A percentile compares a stretch with the other conserved stretches of the same genome.
Conservation (phyloP, 2,329 filamentous ascomycete genomes). For the Remersonia thermophila region DNA sequence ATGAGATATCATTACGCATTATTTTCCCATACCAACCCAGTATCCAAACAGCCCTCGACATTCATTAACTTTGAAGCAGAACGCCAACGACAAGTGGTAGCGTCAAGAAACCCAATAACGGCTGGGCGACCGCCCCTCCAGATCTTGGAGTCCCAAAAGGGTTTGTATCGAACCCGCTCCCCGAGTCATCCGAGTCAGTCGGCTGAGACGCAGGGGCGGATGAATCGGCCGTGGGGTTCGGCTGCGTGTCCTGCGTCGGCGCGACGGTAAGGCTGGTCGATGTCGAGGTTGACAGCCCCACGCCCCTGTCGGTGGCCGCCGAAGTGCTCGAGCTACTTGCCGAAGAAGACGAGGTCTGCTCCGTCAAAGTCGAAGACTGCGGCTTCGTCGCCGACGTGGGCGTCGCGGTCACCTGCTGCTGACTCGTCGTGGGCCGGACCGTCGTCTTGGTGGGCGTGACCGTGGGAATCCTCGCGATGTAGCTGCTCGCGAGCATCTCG, state of each 20-base stretch:
- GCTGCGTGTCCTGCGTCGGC: background rate
- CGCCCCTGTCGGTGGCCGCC: background rate
- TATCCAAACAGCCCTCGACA: background rate
- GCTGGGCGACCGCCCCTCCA: constrained; percentile 1
- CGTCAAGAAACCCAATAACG: background rate
- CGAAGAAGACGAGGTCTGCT: background rate
- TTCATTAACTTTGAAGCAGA: constrained; percentile 5
- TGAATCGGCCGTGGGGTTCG: constrained; percentile 1
- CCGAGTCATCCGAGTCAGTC: constrained; percentile 7
- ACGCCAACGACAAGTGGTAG: constrained; percentile 5
- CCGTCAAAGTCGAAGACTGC: no score
- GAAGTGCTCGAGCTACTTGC: background rate
- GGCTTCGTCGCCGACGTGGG: no score
- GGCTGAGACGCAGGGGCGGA: no score
- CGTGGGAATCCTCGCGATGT: constrained; percentile 9
- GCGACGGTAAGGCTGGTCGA: background rate
- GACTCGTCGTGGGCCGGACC: background rate
- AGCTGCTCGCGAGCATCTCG: constrained; percentile 16
- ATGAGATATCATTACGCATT: background rate
- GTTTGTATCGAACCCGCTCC: constrained; percentile 13
- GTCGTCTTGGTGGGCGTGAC: background rate
- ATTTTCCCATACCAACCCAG: background rate
- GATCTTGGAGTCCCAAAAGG: constrained; percentile 18
- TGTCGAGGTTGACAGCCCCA: background rate
- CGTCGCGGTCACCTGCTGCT: background rate